Evolutionary conservation across 2,329 filamentous ascomycete species (phyloP).

Genomic region (Diaporthe citriasiana): DNA sequence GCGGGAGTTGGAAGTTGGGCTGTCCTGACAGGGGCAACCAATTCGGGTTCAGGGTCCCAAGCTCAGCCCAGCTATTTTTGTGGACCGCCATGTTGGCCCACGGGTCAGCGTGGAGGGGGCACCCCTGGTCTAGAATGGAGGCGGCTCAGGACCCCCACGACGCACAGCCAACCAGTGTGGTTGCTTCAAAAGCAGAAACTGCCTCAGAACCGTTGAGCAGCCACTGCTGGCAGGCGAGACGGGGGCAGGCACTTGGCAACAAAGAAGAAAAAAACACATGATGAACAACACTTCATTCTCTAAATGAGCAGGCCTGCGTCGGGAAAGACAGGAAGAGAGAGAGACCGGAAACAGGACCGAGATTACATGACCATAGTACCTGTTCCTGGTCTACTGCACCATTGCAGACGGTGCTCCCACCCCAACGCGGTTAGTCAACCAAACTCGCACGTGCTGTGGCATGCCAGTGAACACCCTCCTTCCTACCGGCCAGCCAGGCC

Average conservation of each 20-base stretch:
- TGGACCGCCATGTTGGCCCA: slow-evolving; percentile 22
- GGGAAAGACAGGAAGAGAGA: neutral
- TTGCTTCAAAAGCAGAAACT: neutral
- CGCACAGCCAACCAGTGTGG: neutral
- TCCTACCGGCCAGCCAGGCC: neutral
- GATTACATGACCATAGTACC: neutral
- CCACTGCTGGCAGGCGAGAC: neutral
- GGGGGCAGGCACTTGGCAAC: neutral
- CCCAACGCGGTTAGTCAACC: slow-evolving; percentile 3
- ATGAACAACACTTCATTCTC: neutral
- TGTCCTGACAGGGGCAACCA: neutral
- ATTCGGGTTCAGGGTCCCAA: slow-evolving; percentile 25
- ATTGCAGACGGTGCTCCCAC: slow-evolving; percentile 12
- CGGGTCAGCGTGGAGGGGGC: neutral
- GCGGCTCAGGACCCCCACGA: slow-evolving; percentile 14
- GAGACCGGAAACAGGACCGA: too few relatives aligned
- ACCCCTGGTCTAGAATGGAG: neutral
- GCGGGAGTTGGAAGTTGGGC: neutral
- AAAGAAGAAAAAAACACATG: neutral
- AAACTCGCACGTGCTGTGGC: neutral
- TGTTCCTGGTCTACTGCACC: slow-evolving; percentile 9
- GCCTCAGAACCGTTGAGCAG: slow-evolving; percentile 10
- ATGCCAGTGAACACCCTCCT: slow-evolving; percentile 14
- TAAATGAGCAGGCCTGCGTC: neutral
- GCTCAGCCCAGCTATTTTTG: slow-evolving; percentile 30